Percentiles rank a stretch among this genome's conserved stretches.
These are phyloP conservation scores for Plasmopara halstedii DNA, from an alignment of 352 stramenopile genomes.

Conservation along the genomic window DNA sequence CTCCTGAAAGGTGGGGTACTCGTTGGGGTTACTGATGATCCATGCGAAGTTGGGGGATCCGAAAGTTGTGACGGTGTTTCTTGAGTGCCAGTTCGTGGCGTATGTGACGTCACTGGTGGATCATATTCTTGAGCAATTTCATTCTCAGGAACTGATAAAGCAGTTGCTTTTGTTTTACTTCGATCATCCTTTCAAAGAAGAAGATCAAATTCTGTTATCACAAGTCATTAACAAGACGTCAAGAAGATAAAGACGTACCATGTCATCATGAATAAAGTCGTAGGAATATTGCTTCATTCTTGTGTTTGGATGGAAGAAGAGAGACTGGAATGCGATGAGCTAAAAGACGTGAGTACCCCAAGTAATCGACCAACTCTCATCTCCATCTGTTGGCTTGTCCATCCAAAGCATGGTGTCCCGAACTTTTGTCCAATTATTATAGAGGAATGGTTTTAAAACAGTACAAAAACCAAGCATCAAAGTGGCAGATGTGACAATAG, in stretches of 20 bases:
- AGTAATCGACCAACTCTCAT: conserved; percentile 8
- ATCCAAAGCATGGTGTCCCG: too few relatives aligned
- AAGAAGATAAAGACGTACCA: conserved; percentile 4
- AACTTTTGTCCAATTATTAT: too few relatives aligned
- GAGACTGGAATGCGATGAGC: conserved; percentile 12
- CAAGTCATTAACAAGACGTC: not conserved
- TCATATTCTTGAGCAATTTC: not conserved
- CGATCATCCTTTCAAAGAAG: not conserved
- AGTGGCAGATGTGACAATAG: too few relatives aligned
- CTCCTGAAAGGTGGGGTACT: not conserved
- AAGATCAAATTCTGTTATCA: not conserved
- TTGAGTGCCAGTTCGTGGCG: not conserved
- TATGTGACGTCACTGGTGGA: not conserved
- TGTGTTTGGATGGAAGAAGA: conserved; percentile 12
- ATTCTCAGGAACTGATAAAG: not conserved
- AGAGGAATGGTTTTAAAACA: too few relatives aligned
- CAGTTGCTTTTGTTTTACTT: not conserved
- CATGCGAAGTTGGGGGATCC: not conserved
- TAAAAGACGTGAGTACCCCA: conserved; percentile 6
- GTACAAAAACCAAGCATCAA: too few relatives aligned
- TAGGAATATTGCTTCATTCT: conserved; percentile 26
- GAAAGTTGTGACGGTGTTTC: not conserved
- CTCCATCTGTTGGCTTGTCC: not conserved
- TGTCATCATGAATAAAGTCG: conserved; percentile 17
- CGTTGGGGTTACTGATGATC: not conserved